These are phyloP conservation scores for Discostella stelligeroides DNA, from an alignment of 108 stramenopile species.

Conservation along the genomic window DNA sequence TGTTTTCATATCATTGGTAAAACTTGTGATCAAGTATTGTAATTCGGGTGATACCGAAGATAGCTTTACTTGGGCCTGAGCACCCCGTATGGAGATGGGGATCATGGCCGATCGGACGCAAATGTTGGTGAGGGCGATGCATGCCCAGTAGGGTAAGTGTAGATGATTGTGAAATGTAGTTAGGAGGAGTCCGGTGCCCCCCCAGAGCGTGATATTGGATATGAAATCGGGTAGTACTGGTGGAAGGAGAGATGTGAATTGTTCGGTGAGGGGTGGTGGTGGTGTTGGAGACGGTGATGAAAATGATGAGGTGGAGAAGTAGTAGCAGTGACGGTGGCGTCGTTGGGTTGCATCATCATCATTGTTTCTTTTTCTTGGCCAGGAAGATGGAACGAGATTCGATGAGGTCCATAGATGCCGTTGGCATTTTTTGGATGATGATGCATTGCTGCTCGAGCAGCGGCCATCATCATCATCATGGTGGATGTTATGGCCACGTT, in stretches of 20 bases:
- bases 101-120: constrained; percentile 63
- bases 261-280: background rate
- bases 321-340: too few species aligned
- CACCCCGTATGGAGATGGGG: constrained; percentile 74
- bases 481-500: too few species aligned
- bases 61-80: constrained; percentile 64
- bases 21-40: constrained; percentile 71
- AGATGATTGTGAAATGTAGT: constrained; percentile 58
- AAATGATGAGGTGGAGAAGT: too few species aligned
- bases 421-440: too few species aligned
- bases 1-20: constrained; percentile 67
- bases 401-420: too few species aligned
- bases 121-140: constrained; percentile 73
- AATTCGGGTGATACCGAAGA: constrained; percentile 85
- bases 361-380: too few species aligned
- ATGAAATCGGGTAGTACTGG: constrained; percentile 49
- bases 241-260: constrained; percentile 3
- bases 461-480: too few species aligned
- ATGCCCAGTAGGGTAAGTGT: constrained; percentile 77
- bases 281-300: background rate
- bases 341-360: constrained; percentile 8
- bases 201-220: constrained; percentile 66
- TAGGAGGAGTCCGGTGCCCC: constrained; percentile 62
- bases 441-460: too few species aligned
- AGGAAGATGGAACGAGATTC: too few species aligned